phyloP scores from a whole-genome alignment of 1,139 yeast species.

The Casaregolazyma lundiana region DNA sequence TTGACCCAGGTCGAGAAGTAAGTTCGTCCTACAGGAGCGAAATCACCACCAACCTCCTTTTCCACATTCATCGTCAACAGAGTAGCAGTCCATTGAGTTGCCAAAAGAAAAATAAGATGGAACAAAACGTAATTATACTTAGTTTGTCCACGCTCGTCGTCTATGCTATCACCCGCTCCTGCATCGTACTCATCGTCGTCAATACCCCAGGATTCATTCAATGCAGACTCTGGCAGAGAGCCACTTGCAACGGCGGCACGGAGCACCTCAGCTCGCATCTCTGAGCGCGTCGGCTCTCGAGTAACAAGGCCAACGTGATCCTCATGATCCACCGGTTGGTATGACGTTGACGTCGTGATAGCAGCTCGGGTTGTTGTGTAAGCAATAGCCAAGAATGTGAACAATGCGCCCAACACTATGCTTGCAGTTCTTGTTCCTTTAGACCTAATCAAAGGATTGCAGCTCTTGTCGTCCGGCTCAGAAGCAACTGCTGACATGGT shows the following conservation, averaged over 20 bases:
- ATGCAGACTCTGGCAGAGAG: conserved; percentile 86
- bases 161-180: conserved; percentile 34
- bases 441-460: conserved; percentile 89
- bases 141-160: conserved; percentile 63
- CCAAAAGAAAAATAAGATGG: conserved; percentile 87
- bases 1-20: conserved; percentile 95
- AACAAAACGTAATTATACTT: conserved; percentile 85
- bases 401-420: conserved; percentile 82
- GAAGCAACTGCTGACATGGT: conserved; percentile 92
- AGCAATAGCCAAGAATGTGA: conserved; percentile 92
- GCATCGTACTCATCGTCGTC: conserved; percentile 39
- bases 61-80: conserved; percentile 86
- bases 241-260: conserved; percentile 95
- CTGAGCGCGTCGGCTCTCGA: conserved; percentile 61
- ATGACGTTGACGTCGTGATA: conserved; percentile 35
- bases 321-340: conserved; percentile 35
- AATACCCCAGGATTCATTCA: conserved; percentile 58
- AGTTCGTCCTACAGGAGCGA: conserved; percentile 95
- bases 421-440: conserved; percentile 87
- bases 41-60: conserved; percentile 79
- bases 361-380: conserved; percentile 98
- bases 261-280: conserved; percentile 82
- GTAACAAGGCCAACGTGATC: conserved; percentile 32
- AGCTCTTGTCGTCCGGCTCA: conserved; percentile 88
- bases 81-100: conserved; percentile 96